Percentiles rank a stretch among this genome's conserved stretches.
phyloP scores from a whole-genome alignment of 257 asterid species.

The Lycium ferocissimum region DNA sequence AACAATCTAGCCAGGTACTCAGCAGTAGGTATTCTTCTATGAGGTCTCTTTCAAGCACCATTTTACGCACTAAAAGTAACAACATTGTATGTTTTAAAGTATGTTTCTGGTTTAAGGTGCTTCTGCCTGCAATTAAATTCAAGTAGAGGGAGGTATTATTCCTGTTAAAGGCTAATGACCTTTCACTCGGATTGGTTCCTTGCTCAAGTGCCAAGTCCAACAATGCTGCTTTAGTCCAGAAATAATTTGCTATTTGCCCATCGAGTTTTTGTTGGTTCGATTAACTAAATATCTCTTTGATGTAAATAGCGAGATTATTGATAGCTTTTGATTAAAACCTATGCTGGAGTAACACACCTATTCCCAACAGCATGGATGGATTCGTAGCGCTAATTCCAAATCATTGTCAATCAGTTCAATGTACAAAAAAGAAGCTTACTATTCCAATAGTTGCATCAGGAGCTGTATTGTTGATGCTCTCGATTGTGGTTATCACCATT shows the following conservation, averaged over 20 bases:
- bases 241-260: background rate
- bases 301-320: background rate
- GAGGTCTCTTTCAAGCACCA: background rate
- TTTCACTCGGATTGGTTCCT: constrained; percentile 13
- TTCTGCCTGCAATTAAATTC: constrained; percentile 5
- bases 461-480: constrained; percentile 22
- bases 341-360: constrained; percentile 5
- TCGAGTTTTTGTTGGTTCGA: background rate
- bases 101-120: constrained; percentile 2
- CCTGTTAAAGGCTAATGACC: background rate
- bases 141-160: background rate
- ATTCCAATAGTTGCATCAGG: constrained; percentile 33
- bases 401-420: constrained; percentile 17
- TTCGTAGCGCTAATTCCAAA: background rate
- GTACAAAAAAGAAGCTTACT: constrained; percentile 32
- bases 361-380: constrained; percentile 27
- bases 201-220: constrained; percentile 22
- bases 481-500: constrained; percentile 2
- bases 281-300: background rate
- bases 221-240: background rate
- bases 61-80: constrained; percentile 5
- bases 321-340: background rate
- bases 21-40: background rate
- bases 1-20: background rate
- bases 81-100: background rate